These are phyloP conservation scores for Luffa acutangula DNA, from an alignment of 306 rosid genomes.

Conservation along the genomic window DNA sequence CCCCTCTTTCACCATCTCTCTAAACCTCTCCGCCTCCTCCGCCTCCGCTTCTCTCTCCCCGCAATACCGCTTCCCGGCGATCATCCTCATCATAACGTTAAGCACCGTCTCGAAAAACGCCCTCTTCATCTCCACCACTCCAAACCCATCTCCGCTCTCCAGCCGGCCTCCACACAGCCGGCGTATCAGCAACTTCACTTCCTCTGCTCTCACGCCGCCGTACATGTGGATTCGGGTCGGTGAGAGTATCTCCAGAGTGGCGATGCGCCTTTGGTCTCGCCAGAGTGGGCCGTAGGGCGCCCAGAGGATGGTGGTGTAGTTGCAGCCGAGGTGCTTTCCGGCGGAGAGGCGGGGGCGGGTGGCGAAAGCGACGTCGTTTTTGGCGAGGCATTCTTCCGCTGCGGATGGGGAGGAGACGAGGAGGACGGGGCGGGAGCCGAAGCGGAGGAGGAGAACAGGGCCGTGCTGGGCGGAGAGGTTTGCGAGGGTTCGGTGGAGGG, in stretches of 20 bases:
- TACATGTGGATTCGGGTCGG: slow-evolving; percentile 17
- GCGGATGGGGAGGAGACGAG: slow-evolving; percentile 18
- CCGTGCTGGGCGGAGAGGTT: slow-evolving; percentile 17
- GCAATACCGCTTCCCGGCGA: slow-evolving; percentile 19
- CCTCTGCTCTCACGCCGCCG: slow-evolving; percentile 14
- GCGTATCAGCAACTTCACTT: slow-evolving; percentile 17
- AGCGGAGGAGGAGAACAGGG: slow-evolving; percentile 17
- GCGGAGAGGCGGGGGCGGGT: slow-evolving; percentile 5
- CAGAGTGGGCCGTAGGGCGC: slow-evolving; percentile 32
- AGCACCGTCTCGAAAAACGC: slow-evolving; percentile 23
- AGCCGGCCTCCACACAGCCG: background rate
- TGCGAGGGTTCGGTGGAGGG: slow-evolving; percentile 21
- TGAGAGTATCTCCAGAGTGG: slow-evolving; percentile 20
- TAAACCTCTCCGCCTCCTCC: slow-evolving; percentile 16
- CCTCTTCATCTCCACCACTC: slow-evolving; percentile 19
- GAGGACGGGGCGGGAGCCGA: slow-evolving; percentile 22
- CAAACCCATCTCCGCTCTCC: background rate
- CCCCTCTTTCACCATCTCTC: slow-evolving; percentile 16
- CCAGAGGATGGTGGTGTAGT: slow-evolving; percentile 17
- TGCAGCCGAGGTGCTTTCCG: slow-evolving; percentile 7
- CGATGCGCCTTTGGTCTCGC: slow-evolving; percentile 24
- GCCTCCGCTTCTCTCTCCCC: slow-evolving; percentile 8
- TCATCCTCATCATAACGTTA: slow-evolving; percentile 25
- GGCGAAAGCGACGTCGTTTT: slow-evolving; percentile 12
- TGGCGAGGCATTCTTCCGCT: slow-evolving; percentile 8